Evolutionary conservation across 176 grass and related monocot species (phyloP).

Genomic region (Raddia distichophylla): DNA sequence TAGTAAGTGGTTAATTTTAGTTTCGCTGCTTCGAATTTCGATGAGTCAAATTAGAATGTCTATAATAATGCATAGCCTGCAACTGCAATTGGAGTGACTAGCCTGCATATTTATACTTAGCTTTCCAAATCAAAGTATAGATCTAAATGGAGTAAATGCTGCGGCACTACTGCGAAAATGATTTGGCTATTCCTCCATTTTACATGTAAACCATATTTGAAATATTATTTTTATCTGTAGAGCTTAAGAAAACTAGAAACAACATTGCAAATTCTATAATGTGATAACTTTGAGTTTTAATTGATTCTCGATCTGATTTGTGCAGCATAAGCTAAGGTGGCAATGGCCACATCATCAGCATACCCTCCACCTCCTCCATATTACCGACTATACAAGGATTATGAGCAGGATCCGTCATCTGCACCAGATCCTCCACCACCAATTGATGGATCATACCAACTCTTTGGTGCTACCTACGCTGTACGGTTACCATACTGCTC

Average conservation of each 20-base stretch:
- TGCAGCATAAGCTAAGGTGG: slow-evolving; percentile 28
- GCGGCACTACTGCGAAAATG: background rate
- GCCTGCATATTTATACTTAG: background rate
- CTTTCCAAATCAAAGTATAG: background rate
- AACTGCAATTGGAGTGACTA: background rate
- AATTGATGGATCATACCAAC: slow-evolving; percentile 54
- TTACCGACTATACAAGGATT: slow-evolving; percentile 87
- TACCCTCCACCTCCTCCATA: slow-evolving; percentile 80
- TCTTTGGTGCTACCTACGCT: slow-evolving; percentile 69
- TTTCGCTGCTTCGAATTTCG: background rate
- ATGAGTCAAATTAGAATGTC: background rate
- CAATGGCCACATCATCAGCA: slow-evolving; percentile 69
- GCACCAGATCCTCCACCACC: slow-evolving; percentile 68
- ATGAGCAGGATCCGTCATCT: slow-evolving; percentile 61
- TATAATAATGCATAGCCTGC: no score
- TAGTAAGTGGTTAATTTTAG: background rate
- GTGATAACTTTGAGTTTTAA: background rate
- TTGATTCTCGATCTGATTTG: background rate
- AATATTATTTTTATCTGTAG: background rate
- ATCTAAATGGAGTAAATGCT: background rate
- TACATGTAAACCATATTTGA: background rate
- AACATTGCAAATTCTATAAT: slow-evolving; percentile 6
- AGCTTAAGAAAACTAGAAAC: slow-evolving; percentile 2
- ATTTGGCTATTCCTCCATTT: background rate
- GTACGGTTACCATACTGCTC: slow-evolving; percentile 39